A percentile compares a stretch with the other conserved stretches of the same genome.
Conservation (phyloP, 768 basidiomycete genomes). For the Naganishia antarctica region DNA sequence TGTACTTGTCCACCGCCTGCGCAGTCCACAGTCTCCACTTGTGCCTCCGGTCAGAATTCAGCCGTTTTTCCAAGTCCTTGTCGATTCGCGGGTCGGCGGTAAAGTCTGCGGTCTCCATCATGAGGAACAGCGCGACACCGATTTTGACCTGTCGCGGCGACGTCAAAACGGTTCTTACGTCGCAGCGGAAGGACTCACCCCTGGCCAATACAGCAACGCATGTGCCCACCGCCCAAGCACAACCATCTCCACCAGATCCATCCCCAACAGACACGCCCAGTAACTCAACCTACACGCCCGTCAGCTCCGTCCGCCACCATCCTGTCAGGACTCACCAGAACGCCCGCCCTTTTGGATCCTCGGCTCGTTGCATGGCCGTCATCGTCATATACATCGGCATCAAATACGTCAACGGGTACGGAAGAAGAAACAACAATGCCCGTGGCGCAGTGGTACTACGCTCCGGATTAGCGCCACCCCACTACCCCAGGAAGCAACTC, state of each 20-base stretch:
- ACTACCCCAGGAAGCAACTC: too few species aligned
- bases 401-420: conserved; percentile 20
- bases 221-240: conserved; percentile 13
- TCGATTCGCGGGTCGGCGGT: conserved; percentile 8
- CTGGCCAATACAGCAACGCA: conserved; percentile 15
- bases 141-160: conserved; percentile 16
- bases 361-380: conserved; percentile 6
- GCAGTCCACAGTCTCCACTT: conserved; percentile 12
- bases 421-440: conserved; percentile 14
- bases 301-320: background rate
- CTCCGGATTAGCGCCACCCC: too few species aligned
- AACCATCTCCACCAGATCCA: conserved; percentile 15
- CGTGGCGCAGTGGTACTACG: conserved; percentile 8
- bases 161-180: too few species aligned
- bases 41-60: background rate
- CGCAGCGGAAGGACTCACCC: background rate
- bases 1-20: conserved; percentile 16
- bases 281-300: conserved; percentile 4
- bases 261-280: conserved; percentile 11
- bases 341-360: conserved; percentile 13
- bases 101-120: conserved; percentile 23
- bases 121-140: conserved; percentile 8
- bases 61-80: conserved; percentile 4
- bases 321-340: conserved; percentile 13
- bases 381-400: conserved; percentile 25